A percentile compares a stretch with the other conserved stretches of the same genome.
Conservation (phyloP, 495 filamentous ascomycete species). For the Aspergillus mulundensis region DNA sequence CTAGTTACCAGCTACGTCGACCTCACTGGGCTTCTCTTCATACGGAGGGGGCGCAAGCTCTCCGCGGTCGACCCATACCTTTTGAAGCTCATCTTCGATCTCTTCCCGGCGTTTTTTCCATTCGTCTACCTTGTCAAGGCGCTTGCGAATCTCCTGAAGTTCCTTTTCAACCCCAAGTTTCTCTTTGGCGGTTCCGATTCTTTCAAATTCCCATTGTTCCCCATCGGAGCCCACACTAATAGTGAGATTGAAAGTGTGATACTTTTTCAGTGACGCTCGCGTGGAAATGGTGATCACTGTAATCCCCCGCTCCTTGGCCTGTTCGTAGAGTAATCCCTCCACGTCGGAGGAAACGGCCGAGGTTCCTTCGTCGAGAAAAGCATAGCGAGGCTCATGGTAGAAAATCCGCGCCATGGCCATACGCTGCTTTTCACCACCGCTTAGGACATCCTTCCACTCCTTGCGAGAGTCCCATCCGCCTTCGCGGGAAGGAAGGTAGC, state of each 20-base stretch:
- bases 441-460: slow-evolving; percentile 97
- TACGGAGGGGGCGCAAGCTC: slow-evolving; percentile 43
- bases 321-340: slow-evolving; percentile 89
- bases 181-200: slow-evolving; percentile 89
- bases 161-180: slow-evolving; percentile 88
- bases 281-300: slow-evolving; percentile 94
- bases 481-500: slow-evolving; percentile 86
- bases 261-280: slow-evolving; percentile 86
- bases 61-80: slow-evolving; percentile 51
- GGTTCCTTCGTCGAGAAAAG: slow-evolving; percentile 92
- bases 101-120: slow-evolving; percentile 76
- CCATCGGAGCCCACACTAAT: slow-evolving; percentile 67
- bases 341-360: slow-evolving; percentile 91
- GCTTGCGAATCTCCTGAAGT: slow-evolving; percentile 74
- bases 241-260: slow-evolving; percentile 84
- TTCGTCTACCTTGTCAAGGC: slow-evolving; percentile 72
- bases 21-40: slow-evolving; percentile 19
- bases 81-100: slow-evolving; percentile 65
- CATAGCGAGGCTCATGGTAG: slow-evolving; percentile 93
- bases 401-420: slow-evolving; percentile 84
- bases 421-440: slow-evolving; percentile 96
- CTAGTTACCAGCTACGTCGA: slow-evolving; percentile 1
- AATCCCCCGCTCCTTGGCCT: slow-evolving; percentile 85
- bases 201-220: slow-evolving; percentile 78
- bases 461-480: slow-evolving; percentile 96